Base-by-base conservation (phyloP, 768 basidiomycete species). In the Leccinellum albellum region DNA sequence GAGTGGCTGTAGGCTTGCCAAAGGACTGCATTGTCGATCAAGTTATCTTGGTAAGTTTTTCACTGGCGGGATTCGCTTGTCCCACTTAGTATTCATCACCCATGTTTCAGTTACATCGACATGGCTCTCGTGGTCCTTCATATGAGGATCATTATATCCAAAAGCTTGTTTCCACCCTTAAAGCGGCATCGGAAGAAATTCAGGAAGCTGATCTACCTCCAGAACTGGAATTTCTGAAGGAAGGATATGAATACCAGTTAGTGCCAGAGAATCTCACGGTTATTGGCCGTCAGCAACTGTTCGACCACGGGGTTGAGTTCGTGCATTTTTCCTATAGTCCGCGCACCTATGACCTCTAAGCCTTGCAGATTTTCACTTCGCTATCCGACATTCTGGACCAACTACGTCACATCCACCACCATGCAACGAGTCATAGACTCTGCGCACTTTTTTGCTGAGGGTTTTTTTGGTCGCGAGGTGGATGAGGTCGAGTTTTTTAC, bases 121-220 rank as follows among this genome's bases (percentile, higher is more conserved):
- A 79, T 55, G 78, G 78, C 23, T 73, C 72, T 53, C 75, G 77
- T 40, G 73, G 68, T 59, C 77, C 75, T 14, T 58, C 57, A 14
- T 52, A 33, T 6, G 69, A 70, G 65, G 64, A 65, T 15, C 6
- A 15, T 26, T 70, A 63, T 57, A 73, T 77, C 48, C 59, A 61
- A 1, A 53, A 70, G 50, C 71, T 79, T 29, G 68, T 67, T 15
- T 45, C 55, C 14, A 75, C 72, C 50, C 70, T 78, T 5, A 59
- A 61, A 3, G 54, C 63, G 44, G 55, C 66, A 8, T 50, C 52
- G 17, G 63, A 65, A 2, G 50, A 55, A 26, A 69, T 75, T 42
- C 55, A 63, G 51, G 61, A 53, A 28, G 65, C 70, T 45, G 50
- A 66, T 21, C 70, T 78, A 3, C 73, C 78, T 2, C 51, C 53